Evolutionary conservation across 1,284 basidiomycete genomes (phyloP).

Genomic region (Trichosporon sp.): DNA sequence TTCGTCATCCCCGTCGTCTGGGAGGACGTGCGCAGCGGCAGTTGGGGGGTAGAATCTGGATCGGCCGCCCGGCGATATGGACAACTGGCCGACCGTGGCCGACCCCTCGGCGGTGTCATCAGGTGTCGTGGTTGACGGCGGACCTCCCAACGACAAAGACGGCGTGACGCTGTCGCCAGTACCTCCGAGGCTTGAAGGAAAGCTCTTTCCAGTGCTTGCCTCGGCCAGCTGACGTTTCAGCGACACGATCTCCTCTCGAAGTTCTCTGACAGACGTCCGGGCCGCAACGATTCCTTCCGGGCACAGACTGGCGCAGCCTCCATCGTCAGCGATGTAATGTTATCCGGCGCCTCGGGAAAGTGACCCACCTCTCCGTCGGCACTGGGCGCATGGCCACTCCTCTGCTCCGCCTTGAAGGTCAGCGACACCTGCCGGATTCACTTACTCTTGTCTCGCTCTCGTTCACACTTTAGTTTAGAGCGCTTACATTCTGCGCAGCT

Average conservation of each 20-base stretch:
- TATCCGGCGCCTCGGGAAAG: neutral
- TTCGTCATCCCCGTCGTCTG: slow-evolving; percentile 7
- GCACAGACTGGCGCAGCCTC: slow-evolving; percentile 12
- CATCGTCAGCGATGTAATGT: neutral
- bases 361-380: slow-evolving; percentile 4
- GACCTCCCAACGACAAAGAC: neutral
- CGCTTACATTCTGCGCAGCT: slow-evolving; percentile 12
- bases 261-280: neutral
- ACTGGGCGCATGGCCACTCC: slow-evolving; percentile 6
- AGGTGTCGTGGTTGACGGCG: neutral
- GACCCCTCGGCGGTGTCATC: neutral
- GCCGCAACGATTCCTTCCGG: neutral
- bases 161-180: neutral
- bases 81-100: slow-evolving; percentile 6
- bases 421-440: neutral
- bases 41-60: slow-evolving; percentile 9
- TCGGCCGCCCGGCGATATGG: neutral
- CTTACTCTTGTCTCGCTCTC: slow-evolving; percentile 9
- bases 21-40: neutral
- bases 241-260: slow-evolving; percentile 9
- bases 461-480: slow-evolving; percentile 11
- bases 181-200: neutral
- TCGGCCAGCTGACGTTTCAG: slow-evolving; percentile 6
- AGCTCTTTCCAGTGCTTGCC: neutral
- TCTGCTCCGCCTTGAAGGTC: slow-evolving; percentile 1